Base-by-base conservation (phyloP, 768 basidiomycete species). In the Amanita rimosa region DNA sequence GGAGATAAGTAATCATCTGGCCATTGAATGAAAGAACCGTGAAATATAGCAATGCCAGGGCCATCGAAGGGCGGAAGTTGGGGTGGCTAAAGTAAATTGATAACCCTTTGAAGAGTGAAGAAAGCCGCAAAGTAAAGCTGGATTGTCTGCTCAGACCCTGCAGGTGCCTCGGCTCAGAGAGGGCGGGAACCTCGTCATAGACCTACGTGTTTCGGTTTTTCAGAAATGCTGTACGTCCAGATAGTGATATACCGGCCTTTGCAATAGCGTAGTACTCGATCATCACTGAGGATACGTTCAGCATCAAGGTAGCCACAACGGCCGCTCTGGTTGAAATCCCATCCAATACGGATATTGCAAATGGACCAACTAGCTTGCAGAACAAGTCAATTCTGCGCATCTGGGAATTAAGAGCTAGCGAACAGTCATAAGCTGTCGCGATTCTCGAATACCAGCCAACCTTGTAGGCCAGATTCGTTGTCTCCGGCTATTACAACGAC, bases 321-420 rank as follows among this genome's bases (percentile, higher is more conserved):
- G 60, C 60, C 1, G 54, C 11, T 24, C 41, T 45, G 5, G 53
- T 56, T 11, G 62, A 62, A 22, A 57, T 41, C 8, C 59, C 58
- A 21, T 58, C 49, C 34, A 62, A 46, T 9, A 63, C n/a, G 5
- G 62, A 54, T 22, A 64, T 60, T 17, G 45, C 46, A 26, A 60
- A 55, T 1, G 58, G 60, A 2, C 57, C 60, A 9, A 55, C 43
- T 8, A 63, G 54, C 51, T 63, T 63, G 48, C 57, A 62, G 22
- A 63, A 53, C 3, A 64, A 53, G 39, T 64, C 63, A 26, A 64
- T 64, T 22, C 62, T 58, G 10, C 63, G 57, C 60, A 64, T 64
- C 29, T 57, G 55, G 13, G 63, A 56, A 37, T 64, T 64, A 10
- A 60, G 47, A 16, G 43, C 58, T 60, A 16, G 14, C 13, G 10